phyloP scores from a whole-genome alignment of 169 alveolate species.

The Theileria orientalis region DNA sequence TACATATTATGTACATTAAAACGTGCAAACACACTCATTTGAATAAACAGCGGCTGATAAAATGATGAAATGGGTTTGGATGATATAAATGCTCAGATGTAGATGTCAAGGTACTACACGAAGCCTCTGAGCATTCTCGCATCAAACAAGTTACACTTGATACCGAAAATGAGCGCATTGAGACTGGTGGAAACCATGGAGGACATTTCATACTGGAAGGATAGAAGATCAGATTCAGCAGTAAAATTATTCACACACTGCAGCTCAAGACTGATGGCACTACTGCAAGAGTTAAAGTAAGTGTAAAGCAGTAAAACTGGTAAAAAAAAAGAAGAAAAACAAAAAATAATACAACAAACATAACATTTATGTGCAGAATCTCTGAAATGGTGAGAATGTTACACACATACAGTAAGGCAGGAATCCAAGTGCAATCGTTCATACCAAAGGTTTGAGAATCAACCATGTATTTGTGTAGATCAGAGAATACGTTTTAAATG shows the following conservation, averaged over 20 bases:
- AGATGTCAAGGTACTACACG: conserved; percentile 6
- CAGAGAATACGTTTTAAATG: conserved; percentile 30
- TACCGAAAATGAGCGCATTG: conserved; percentile 23
- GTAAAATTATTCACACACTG: conserved; percentile 39
- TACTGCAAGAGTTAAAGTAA: conserved; percentile 61
- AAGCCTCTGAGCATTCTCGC: conserved; percentile 36
- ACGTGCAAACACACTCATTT: no score
- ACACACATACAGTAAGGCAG: conserved; percentile 23
- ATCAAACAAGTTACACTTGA: conserved; percentile 33
- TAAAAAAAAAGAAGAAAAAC: no score
- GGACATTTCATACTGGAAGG: conserved; percentile 30
- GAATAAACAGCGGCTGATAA: no score
- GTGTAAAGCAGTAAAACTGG: not conserved
- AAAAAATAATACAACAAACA: no score
- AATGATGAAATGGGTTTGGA: not conserved
- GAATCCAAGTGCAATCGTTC: conserved; percentile 1
- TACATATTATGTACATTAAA: not conserved
- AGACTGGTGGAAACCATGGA: conserved; percentile 58
- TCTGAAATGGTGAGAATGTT: conserved; percentile 38
- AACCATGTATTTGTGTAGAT: conserved; percentile 6
- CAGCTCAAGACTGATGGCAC: conserved; percentile 24
- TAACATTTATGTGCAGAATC: conserved; percentile 13
- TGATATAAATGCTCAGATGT: no score
- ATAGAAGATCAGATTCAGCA: conserved; percentile 25
- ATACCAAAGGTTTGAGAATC: not conserved